Percentiles rank a stretch among this genome's conserved stretches.
These are phyloP conservation scores for Haplosporangium gracile DNA, from an alignment of 192 early-diverging fungal genomes.

Conservation along the genomic window DNA sequence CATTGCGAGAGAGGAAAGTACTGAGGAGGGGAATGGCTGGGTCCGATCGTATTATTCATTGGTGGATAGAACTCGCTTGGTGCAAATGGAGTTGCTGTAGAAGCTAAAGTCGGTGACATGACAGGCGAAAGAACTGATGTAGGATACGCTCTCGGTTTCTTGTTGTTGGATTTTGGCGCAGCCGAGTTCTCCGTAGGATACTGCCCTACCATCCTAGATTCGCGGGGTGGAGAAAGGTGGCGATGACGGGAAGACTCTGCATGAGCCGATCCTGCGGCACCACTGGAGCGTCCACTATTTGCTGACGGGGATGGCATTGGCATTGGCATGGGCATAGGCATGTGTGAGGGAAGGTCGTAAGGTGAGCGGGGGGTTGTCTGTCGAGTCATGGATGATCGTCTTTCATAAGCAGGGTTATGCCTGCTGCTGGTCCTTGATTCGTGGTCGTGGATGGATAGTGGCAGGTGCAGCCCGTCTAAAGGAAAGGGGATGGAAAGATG, in stretches of 20 bases:
- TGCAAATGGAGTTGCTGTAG: slow-evolving; percentile 46
- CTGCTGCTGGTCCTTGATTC: background rate
- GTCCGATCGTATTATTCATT: slow-evolving; percentile 16
- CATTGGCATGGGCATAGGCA: slow-evolving; percentile 17
- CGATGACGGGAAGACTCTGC: background rate
- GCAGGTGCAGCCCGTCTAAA: background rate
- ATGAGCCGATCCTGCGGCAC: background rate
- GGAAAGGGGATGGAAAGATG: background rate
- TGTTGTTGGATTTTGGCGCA: background rate
- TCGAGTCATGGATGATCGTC: slow-evolving; percentile 12
- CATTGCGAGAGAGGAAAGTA: slow-evolving; percentile 51
- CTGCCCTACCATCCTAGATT: slow-evolving; percentile 14
- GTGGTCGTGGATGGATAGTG: background rate
- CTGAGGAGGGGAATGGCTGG: slow-evolving; percentile 14
- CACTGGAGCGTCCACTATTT: background rate
- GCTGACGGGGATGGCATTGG: background rate
- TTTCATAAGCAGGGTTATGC: background rate
- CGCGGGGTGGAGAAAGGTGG: slow-evolving; percentile 6
- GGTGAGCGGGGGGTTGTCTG: slow-evolving; percentile 11
- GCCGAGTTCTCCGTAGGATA: slow-evolving; percentile 16
- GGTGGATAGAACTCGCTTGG: slow-evolving; percentile 45
- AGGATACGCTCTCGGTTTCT: background rate
- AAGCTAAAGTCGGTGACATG: slow-evolving; percentile 31
- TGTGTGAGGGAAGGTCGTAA: background rate
- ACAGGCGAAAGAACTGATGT: slow-evolving; percentile 22